phyloP scores from a whole-genome alignment of 1,284 basidiomycete species.

The Volvariella surrecta region DNA sequence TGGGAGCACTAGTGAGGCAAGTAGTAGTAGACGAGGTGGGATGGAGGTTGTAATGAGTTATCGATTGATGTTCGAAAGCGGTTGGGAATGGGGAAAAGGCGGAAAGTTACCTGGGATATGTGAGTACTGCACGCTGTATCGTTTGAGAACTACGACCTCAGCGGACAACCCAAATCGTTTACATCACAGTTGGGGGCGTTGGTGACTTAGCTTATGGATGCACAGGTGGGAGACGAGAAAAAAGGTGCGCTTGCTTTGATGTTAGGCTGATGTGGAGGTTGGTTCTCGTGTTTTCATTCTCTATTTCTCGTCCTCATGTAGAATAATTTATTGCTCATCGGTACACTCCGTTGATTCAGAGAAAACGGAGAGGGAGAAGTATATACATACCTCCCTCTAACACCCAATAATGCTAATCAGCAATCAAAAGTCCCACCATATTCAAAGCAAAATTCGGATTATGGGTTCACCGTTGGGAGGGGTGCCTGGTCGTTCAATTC shows the following conservation, averaged over 20 bases:
- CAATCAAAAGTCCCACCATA: constrained; percentile 40
- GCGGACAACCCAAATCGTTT: no score
- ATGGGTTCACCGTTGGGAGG: constrained; percentile 53
- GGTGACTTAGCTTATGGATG: constrained; percentile 51
- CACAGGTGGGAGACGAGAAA: constrained; percentile 46
- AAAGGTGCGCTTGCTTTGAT: constrained; percentile 52
- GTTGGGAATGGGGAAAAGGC: constrained; percentile 53
- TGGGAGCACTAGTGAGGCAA: no score
- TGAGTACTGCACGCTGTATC: constrained; percentile 22
- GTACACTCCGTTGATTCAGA: constrained; percentile 16
- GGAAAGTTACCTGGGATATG: constrained; percentile 61
- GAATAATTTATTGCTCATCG: no score
- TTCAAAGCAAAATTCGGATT: constrained; percentile 44
- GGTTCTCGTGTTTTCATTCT: constrained; percentile 5
- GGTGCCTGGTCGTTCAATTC: constrained; percentile 37
- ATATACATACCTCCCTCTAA: constrained; percentile 50
- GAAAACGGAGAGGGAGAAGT: constrained; percentile 40
- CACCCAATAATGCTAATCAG: constrained; percentile 28
- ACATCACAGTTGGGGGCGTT: constrained; percentile 39
- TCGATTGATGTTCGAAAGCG: constrained; percentile 46
- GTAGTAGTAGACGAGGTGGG: constrained; percentile 23
- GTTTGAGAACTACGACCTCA: not conserved
- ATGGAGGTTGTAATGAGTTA: constrained; percentile 48
- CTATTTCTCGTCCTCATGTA: not conserved
- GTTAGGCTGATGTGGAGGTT: constrained; percentile 61